Evolutionary conservation across 192 early-diverging fungal genomes (phyloP), one percentile per base, ranked within the genome.

Genomic region (Chytriomyces sp.): DNA sequence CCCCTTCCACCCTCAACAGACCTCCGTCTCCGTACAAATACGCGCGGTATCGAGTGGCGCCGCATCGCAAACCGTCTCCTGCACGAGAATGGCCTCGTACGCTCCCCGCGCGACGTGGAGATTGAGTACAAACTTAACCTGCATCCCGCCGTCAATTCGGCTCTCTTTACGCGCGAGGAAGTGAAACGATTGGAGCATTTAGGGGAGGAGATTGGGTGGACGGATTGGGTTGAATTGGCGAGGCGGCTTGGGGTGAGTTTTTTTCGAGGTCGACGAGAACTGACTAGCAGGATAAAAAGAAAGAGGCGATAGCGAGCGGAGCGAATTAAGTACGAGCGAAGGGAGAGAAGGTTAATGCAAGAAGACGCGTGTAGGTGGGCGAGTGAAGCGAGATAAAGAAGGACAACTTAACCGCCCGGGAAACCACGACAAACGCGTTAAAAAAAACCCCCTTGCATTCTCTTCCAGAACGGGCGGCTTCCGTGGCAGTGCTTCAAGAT

Each of bases 401-500:
- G n/a, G n/a, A n/a, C n/a, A n/a, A n/a, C n/a, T n/a, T n/a, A n/a
- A n/a, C n/a, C n/a, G n/a, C n/a, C n/a, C n/a, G n/a, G n/a, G n/a
- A n/a, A n/a, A n/a, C n/a, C n/a, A n/a, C n/a, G n/a, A n/a, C n/a
- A n/a, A n/a, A n/a, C n/a, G n/a, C n/a, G n/a, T n/a, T n/a, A n/a
- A n/a, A n/a, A n/a, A n/a, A n/a, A n/a, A n/a, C n/a, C n/a, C n/a
- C 22, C 22, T 49, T 49, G 0, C 2, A 1, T 49, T 49, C 22
- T 2, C 0, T 49, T 49, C 22, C 36, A 70, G 68, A 59, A 70
- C 26, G 68, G 55, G 19, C 68, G 68, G 4, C 1, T 59, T 10
- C 28, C 68, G 14, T 70, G 68, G 68, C 68, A 70, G 38, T 70
- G 68, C 30, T 70, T 59, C 28, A 12, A 34, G 28, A 26, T 70